Evolutionary conservation across 139 green algal genomes (phyloP), one percentile per base, ranked within the genome.

Genomic region (Closterium sp.): DNA sequence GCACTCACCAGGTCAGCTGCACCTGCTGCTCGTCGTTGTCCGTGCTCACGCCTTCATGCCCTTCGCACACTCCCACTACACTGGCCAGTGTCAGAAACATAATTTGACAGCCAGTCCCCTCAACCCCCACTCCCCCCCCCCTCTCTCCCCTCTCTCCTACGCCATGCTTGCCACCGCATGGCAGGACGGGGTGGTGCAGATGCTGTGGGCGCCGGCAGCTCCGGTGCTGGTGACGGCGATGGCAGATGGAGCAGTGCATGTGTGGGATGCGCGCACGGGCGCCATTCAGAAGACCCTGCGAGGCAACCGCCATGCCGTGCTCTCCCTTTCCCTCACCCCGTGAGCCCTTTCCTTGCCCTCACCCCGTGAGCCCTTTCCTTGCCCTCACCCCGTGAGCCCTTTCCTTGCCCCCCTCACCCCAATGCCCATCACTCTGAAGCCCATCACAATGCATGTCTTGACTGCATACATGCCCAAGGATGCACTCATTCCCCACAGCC

Each of bases 201-300:
- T 94, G 32, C 9, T 86, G 3, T 94, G 92, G 92, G 91, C 94
- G 19, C 91, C 91, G 2, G 91, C 91, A 42, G n/a, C n/a, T 10
- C 86, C 92, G 9, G 1, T 94, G 21, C 30, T 94, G 1, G 70
- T 88, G 91, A 92, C 92, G 19, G 92, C 22, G 10, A 86, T 50
- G 9, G 28, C 45, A 24, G 90, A 94, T 62, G 90, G 89, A 11
- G 32, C 28, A 19, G 50, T 94, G 30, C 86, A 86, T 11, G 19
- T 94, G 42, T 94, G 92, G 92, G 92, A 94, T 31, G 92, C 30
- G 9, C 79, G 92, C 31, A 93, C 90, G 31, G 92, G 31, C 6
- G 19, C 7, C 28, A 87, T 84, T 24, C 79, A 94, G 27, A 31
- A 73, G 29, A 93, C 32, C 27, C 91, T 94, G 90, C 19, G n/a